Base-by-base conservation (phyloP, 306 rosid genomes). In the Cucumis cinereus region DNA sequence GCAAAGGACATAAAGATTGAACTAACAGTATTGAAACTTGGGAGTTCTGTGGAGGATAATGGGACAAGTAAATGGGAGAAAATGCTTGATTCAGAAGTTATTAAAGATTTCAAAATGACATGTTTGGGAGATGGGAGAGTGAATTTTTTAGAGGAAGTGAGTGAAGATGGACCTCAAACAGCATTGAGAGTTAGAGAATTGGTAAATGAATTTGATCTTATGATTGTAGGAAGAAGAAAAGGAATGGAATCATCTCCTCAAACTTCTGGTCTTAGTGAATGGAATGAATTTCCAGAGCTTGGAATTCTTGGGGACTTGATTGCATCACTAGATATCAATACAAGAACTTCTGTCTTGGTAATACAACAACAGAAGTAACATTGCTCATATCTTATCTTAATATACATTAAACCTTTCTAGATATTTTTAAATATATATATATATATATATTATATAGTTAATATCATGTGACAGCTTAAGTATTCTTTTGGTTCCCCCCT, bases 201-300 rank as follows among this genome's bases (percentile, higher is more conserved):
- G 22, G 88, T 76, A 13, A 79, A 43, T 40, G 79, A 78, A 22
- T 89, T 54, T 83, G 91, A 90, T 79, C 80, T 89, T 62, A 78
- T 88, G 15, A 74, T 90, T 30, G 90, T 87, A 52, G 93, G 98
- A 2, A 89, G 95, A 79, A 82, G 89, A 43, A 80, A 77, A 5
- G 81, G 85, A 0, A 8, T 74, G 3, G 84, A 85, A 38, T 45
- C 80, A 45, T 41, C 79, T 35, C 80, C 82, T 38, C 93, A 86
- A 16, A 90, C 90, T 1, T 14, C 38, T 2, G 90, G 98, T 14
- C 74, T 92, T 17, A 73, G 79, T 19, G 88, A 88, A 52, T 93
- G 98, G 96, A 86, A 86, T 81, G 97, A 89, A 79, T 89, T 83
- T 71, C 89, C 89, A 0, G 91, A 92, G 77, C 89, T 90, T 33